These are phyloP conservation scores for Mortierella sp. DNA, from an alignment of 371 early-diverging fungal genomes.

Conservation along the genomic window DNA sequence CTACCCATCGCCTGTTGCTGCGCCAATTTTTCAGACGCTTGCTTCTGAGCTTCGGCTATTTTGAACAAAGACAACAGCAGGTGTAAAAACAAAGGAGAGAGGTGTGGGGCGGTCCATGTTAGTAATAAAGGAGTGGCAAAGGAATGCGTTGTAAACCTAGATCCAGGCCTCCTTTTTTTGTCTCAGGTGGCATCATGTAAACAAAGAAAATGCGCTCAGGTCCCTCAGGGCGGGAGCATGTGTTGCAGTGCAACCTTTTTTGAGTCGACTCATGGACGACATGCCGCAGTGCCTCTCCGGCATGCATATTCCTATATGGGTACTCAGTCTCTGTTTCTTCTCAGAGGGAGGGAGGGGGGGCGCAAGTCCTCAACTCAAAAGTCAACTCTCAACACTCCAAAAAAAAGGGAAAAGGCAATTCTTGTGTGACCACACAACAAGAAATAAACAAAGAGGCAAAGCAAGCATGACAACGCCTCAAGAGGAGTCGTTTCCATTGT, in stretches of 20 bases:
- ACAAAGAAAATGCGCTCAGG: neutral
- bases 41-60: slow-evolving; percentile 49
- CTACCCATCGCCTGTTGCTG: slow-evolving; percentile 44
- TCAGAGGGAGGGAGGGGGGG: neutral
- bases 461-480: neutral
- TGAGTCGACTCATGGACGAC: neutral
- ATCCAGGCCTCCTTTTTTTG: neutral
- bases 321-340: neutral
- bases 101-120: neutral
- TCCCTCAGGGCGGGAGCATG: neutral
- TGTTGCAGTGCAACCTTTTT: neutral
- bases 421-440: neutral
- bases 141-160: neutral
- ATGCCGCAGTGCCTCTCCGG: neutral
- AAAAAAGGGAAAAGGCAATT: neutral
- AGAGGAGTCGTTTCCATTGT: neutral
- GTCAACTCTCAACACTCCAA: neutral
- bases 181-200: neutral
- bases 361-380: neutral
- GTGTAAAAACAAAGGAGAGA: neutral
- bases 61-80: neutral
- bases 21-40: slow-evolving; percentile 44
- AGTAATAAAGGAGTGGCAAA: neutral
- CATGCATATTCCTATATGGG: neutral
- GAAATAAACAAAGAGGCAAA: neutral